Evolutionary conservation across 345 rosid species (phyloP).

Genomic region (Linum trigynum): DNA sequence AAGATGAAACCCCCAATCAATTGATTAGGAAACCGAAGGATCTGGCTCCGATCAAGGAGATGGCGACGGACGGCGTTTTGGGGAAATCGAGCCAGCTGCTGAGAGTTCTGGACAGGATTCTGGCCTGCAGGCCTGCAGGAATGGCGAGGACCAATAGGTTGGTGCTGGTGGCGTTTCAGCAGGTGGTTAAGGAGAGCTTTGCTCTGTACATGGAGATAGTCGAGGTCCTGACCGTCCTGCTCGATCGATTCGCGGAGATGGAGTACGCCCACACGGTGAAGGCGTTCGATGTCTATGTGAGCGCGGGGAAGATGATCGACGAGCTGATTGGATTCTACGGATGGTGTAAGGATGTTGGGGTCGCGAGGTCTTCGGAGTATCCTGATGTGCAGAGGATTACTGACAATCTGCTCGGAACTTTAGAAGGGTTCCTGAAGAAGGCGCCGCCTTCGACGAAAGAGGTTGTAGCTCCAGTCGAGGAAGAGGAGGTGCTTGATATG

Average conservation of each 20-base stretch:
- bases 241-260: slow-evolving; percentile 21
- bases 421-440: slow-evolving; percentile 19
- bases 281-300: slow-evolving; percentile 18
- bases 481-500: slow-evolving; percentile 1
- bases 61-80: slow-evolving; percentile 14
- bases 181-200: slow-evolving; percentile 21
- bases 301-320: slow-evolving; percentile 21
- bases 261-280: slow-evolving; percentile 17
- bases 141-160: slow-evolving; percentile 16
- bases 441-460: slow-evolving; percentile 7
- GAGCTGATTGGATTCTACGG: slow-evolving; percentile 15
- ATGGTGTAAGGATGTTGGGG: slow-evolving; percentile 24
- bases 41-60: slow-evolving; percentile 8
- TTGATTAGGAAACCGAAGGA: slow-evolving; percentile 4
- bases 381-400: slow-evolving; percentile 20
- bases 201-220: slow-evolving; percentile 13
- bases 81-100: slow-evolving; percentile 11
- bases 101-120: slow-evolving; percentile 18
- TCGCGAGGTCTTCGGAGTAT: slow-evolving; percentile 22
- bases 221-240: slow-evolving; percentile 16
- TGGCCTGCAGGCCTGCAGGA: slow-evolving; percentile 18
- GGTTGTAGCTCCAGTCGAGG: slow-evolving; percentile 2
- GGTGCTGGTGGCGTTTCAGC: slow-evolving; percentile 13
- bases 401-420: slow-evolving; percentile 11
- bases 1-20: slow-evolving; percentile 1